Percentiles rank a stretch among this genome's conserved stretches.
Conservation (phyloP, 768 basidiomycete species). For the Hericium rajendrae region DNA sequence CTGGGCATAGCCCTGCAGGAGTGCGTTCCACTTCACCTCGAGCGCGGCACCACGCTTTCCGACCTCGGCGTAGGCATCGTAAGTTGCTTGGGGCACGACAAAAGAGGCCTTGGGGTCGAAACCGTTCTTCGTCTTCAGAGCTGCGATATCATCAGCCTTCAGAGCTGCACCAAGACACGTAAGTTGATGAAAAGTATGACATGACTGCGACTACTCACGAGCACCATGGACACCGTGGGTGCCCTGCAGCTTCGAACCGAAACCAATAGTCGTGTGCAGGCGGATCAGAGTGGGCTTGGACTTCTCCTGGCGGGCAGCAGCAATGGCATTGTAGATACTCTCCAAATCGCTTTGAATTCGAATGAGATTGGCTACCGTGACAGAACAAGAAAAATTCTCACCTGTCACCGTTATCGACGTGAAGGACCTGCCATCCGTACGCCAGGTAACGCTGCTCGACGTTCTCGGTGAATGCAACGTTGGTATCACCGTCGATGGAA, state of each 20-base stretch:
- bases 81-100: slow-evolving; percentile 64
- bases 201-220: slow-evolving; percentile 45
- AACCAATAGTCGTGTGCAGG: slow-evolving; percentile 86
- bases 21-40: slow-evolving; percentile 65
- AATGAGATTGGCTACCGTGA: not conserved
- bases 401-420: slow-evolving; percentile 73
- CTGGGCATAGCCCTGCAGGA: slow-evolving; percentile 58
- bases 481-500: slow-evolving; percentile 92
- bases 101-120: slow-evolving; percentile 75
- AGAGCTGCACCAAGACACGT: slow-evolving; percentile 43
- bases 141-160: slow-evolving; percentile 82
- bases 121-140: slow-evolving; percentile 77
- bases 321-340: slow-evolving; percentile 70
- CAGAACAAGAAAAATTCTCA: slow-evolving; percentile 24
- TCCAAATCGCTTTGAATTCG: slow-evolving; percentile 52
- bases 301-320: slow-evolving; percentile 63
- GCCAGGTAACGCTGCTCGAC: slow-evolving; percentile 80
- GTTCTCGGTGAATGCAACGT: slow-evolving; percentile 89
- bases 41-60: slow-evolving; percentile 65
- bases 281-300: slow-evolving; percentile 82
- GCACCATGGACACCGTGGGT: slow-evolving; percentile 92
- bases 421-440: slow-evolving; percentile 92
- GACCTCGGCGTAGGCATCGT: slow-evolving; percentile 55
- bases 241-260: slow-evolving; percentile 86
- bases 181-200: not conserved